phyloP scores from a whole-genome alignment of 2,329 filamentous ascomycete species.

The Scedosporium boydii region DNA sequence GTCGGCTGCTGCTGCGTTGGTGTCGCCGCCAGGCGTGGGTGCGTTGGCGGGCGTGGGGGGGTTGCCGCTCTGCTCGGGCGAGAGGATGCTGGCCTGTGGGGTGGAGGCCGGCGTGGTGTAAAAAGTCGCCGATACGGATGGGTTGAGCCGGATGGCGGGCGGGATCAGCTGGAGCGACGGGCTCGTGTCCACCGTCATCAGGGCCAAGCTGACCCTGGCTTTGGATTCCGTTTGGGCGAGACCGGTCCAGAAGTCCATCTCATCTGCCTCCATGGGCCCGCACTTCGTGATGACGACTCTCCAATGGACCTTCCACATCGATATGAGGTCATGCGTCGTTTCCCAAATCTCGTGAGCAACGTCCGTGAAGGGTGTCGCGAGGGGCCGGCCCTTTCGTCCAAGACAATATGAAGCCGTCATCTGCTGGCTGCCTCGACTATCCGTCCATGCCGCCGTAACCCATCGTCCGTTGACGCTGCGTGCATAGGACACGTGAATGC shows the following conservation, averaged over 20 bases:
- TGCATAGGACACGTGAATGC: constrained; percentile 72
- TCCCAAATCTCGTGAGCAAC: constrained; percentile 71
- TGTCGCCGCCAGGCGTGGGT: constrained; percentile 33
- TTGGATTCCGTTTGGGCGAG: constrained; percentile 42
- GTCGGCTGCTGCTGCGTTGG: constrained; percentile 25
- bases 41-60: constrained; percentile 32
- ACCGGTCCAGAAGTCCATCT: constrained; percentile 50
- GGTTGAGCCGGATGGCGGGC: constrained; percentile 38
- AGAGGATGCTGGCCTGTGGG: constrained; percentile 49
- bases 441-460: constrained; percentile 74
- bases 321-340: constrained; percentile 64
- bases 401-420: constrained; percentile 66
- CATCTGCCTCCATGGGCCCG: constrained; percentile 56
- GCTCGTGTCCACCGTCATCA: constrained; percentile 56
- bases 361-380: constrained; percentile 46
- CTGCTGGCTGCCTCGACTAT: constrained; percentile 65
- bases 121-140: constrained; percentile 32
- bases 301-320: constrained; percentile 63
- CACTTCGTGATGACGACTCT: constrained; percentile 66
- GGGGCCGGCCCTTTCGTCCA: constrained; percentile 43
- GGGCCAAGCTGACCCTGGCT: constrained; percentile 42
- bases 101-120: constrained; percentile 60
- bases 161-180: constrained; percentile 56
- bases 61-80: constrained; percentile 48
- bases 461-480: constrained; percentile 67